Conservation (phyloP, 768 basidiomycete species). For the Boletales sp. region DNA sequence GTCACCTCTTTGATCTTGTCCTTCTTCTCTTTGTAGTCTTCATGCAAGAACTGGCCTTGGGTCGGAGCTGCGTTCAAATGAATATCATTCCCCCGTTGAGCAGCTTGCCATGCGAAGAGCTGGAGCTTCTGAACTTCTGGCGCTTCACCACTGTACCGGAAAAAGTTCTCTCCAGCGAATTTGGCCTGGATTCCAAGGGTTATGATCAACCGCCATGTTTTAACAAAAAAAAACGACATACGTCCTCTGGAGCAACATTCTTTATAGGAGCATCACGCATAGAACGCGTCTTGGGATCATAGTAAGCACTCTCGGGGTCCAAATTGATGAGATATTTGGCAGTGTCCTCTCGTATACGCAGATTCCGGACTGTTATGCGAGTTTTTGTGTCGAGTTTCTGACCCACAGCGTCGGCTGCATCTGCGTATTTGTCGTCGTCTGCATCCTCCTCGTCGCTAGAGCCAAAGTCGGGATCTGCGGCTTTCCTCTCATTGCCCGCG, state of each 20-base stretch:
- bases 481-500: slow-evolving; percentile 70
- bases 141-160: slow-evolving; percentile 89
- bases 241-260: slow-evolving; percentile 81
- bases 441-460: slow-evolving; percentile 94
- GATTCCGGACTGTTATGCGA: slow-evolving; percentile 94
- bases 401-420: slow-evolving; percentile 95
- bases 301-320: slow-evolving; percentile 94
- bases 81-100: slow-evolving; percentile 88
- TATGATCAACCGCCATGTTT: slow-evolving; percentile 1
- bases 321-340: slow-evolving; percentile 98
- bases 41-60: slow-evolving; percentile 87
- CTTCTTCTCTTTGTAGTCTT: slow-evolving; percentile 90
- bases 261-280: slow-evolving; percentile 95
- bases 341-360: slow-evolving; percentile 98
- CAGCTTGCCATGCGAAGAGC: slow-evolving; percentile 96
- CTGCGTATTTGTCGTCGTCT: slow-evolving; percentile 98
- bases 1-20: slow-evolving; percentile 84
- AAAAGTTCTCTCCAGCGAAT: slow-evolving; percentile 97
- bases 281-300: slow-evolving; percentile 98
- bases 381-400: slow-evolving; percentile 98
- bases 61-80: slow-evolving; percentile 97
- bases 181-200: slow-evolving; percentile 48
- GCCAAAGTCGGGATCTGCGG: slow-evolving; percentile 87
- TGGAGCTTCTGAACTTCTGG: slow-evolving; percentile 88
- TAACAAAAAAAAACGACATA: slow-evolving; percentile 38